Conservation (phyloP, 805 yeast species). For the Candida sonorensis region DNA sequence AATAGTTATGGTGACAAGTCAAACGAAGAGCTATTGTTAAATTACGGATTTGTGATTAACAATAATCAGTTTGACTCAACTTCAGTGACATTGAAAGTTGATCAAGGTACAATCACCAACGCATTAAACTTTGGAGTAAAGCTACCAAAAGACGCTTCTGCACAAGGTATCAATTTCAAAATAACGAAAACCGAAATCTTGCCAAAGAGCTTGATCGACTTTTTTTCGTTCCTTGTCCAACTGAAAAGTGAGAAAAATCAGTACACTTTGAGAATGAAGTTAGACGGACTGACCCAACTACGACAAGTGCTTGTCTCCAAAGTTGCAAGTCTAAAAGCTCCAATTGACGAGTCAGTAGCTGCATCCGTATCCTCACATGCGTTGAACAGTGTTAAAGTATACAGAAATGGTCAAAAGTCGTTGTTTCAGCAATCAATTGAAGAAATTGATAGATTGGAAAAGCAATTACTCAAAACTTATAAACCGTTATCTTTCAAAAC, state of each 20-base stretch:
- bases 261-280: conserved; percentile 44
- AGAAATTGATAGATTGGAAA: conserved; percentile 38
- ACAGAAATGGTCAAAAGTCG: conserved; percentile 41
- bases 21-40: conserved; percentile 58
- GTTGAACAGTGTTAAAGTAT: conserved; percentile 33
- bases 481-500: conserved; percentile 53
- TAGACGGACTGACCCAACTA: conserved; percentile 56
- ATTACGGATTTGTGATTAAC: conserved; percentile 69
- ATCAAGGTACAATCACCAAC: conserved; percentile 16
- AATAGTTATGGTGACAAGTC: conserved; percentile 77
- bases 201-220: conserved; percentile 37
- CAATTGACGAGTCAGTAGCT: conserved; percentile 18
- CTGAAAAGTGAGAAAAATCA: conserved; percentile 37
- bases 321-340: conserved; percentile 30
- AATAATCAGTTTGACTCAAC: conserved; percentile 47
- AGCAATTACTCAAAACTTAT: conserved; percentile 33
- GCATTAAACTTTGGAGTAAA: conserved; percentile 32
- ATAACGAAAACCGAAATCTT: conserved; percentile 20
- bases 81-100: conserved; percentile 56
- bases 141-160: conserved; percentile 33
- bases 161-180: conserved; percentile 33
- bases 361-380: conserved; percentile 17
- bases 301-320: conserved; percentile 47
- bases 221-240: conserved; percentile 50
- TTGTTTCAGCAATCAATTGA: conserved; percentile 42